Evolutionary conservation across 2,329 filamentous ascomycete species (phyloP), one percentile per base, ranked within the genome.

Genomic region (Pezicula rhizophila): DNA sequence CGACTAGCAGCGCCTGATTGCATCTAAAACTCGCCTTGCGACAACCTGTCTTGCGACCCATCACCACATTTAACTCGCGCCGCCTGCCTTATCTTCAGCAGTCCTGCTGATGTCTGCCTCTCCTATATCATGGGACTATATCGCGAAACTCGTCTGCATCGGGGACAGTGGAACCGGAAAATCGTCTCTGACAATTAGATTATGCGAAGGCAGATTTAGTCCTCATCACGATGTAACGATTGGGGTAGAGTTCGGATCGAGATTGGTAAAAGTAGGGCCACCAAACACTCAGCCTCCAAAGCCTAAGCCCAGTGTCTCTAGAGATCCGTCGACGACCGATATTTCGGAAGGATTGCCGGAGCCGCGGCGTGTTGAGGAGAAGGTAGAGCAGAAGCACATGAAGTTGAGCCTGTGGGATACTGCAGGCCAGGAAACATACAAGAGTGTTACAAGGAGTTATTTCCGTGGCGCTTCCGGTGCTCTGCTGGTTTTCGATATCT

Each of bases 101-200:
- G 25, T 18, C 48, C 15, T 23, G 35, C 51, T 46, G 66, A 82
- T 82, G 78, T 77, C 72, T 23, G 67, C 75, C 55, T 15, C 35
- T 8, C 18, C 40, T 34, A 79, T 84, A 63, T 85, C 89, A 69
- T 97, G 92, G 92, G 90, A 97, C 74, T 97, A 95, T 75, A 99
- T 97, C 66, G 91, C 92, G 69, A 99, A 99, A 72, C 88, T 99
- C 62, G 92, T 97, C 65, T 95, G 89, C 73, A 90, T 99, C 64
- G 93, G 93, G 68, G 93, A 97, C 74, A 93, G 87, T 41, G 93
- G 91, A 66, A 95, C 89, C 66, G 93, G 93, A 64, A 99, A 99
- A 76, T 95, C 89, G 54, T 82, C 89, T 70, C 81, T 96, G 60
- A 96, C 91, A 49, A 91, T 96, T 66, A 89, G 92, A 55, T 87